These are phyloP conservation scores for Didymella keratinophila DNA, from an alignment of 2,329 filamentous ascomycete species.

Conservation along the genomic window DNA sequence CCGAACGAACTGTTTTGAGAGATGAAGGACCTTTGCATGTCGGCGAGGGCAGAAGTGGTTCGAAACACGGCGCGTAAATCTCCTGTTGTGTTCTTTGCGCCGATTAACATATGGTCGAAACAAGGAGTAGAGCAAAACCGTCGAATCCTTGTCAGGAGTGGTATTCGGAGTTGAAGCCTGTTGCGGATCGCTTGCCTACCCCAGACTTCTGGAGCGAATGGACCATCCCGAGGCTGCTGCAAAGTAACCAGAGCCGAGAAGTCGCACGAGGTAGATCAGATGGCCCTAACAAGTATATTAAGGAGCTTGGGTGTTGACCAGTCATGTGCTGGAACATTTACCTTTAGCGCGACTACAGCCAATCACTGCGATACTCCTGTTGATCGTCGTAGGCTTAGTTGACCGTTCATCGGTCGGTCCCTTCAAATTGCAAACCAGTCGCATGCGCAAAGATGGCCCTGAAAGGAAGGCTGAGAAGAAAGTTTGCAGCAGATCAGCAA, in stretches of 20 bases:
- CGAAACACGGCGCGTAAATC: slow-evolving; percentile 13
- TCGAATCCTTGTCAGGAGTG: slow-evolving; percentile 23
- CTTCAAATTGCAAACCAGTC: slow-evolving; percentile 5
- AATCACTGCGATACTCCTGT: not conserved
- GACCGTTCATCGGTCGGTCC: not conserved
- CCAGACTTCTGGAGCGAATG: slow-evolving; percentile 21
- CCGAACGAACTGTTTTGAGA: not conserved
- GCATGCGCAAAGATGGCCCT: not conserved
- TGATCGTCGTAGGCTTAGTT: not conserved
- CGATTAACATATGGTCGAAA: slow-evolving; percentile 21
- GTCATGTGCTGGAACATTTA: slow-evolving; percentile 24
- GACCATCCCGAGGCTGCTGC: slow-evolving; percentile 1
- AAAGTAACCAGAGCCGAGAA: slow-evolving; percentile 12
- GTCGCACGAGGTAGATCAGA: slow-evolving; percentile 34
- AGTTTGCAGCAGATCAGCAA: not conserved
- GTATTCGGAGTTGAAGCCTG: slow-evolving; percentile 29
- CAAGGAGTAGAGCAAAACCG: slow-evolving; percentile 23
- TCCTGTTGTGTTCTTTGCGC: not conserved
- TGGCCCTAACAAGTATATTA: slow-evolving; percentile 33
- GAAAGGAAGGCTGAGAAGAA: not conserved
- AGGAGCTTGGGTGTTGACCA: slow-evolving; percentile 28
- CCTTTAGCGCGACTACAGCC: slow-evolving; percentile 10
- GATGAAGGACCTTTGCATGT: not conserved
- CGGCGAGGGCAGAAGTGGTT: slow-evolving; percentile 11
- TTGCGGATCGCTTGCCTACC: slow-evolving; percentile 28